Percentiles rank a stretch among this genome's conserved stretches.
Conservation (phyloP, 2,329 filamentous ascomycete species). For the Elsinoe arachidis region DNA sequence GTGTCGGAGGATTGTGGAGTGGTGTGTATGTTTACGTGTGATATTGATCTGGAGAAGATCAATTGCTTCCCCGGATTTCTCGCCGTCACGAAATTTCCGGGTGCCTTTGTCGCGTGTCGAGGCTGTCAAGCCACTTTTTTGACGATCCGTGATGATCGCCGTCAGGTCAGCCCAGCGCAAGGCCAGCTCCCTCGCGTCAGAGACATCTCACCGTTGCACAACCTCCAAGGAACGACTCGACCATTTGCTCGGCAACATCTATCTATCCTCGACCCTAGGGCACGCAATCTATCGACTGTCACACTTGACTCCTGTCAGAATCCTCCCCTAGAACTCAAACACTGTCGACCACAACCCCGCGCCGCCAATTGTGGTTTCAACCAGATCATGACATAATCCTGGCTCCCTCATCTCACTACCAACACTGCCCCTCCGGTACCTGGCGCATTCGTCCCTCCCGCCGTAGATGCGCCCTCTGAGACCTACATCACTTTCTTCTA, state of each 20-base stretch:
- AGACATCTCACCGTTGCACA: constrained; percentile 3
- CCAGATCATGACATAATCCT: constrained; percentile 12
- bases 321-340: not conserved
- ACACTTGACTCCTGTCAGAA: not conserved
- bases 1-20: too few relatives aligned
- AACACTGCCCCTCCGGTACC: constrained; percentile 3
- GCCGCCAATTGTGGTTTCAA: not conserved
- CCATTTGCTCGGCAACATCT: constrained; percentile 11
- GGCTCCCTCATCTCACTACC: not conserved
- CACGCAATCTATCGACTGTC: not conserved
- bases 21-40: not conserved
- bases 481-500: not conserved
- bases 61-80: not conserved
- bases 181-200: not conserved
- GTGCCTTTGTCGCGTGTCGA: too few relatives aligned
- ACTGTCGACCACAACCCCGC: not conserved
- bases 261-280: not conserved
- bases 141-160: not conserved
- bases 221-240: not conserved
- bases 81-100: not conserved
- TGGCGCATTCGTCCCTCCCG: not conserved
- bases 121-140: too few relatives aligned
- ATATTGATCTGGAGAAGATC: not conserved
- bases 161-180: too few relatives aligned
- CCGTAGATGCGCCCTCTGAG: constrained; percentile 6